phyloP scores from a whole-genome alignment of 345 rosid species.

The Eucalyptus pauciflora region DNA sequence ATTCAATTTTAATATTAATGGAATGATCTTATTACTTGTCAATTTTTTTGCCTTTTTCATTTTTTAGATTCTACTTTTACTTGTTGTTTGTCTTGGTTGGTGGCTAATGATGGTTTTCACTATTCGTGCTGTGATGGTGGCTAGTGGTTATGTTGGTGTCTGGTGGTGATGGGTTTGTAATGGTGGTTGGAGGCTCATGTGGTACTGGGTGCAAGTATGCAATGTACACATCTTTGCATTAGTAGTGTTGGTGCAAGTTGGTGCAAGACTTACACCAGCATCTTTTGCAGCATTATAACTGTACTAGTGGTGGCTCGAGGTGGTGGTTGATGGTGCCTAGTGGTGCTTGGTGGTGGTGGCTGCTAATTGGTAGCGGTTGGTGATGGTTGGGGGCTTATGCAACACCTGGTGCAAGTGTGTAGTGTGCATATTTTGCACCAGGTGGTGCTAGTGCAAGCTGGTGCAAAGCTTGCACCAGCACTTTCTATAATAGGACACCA shows the following conservation, averaged over 20 bases:
- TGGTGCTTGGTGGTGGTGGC: neutral
- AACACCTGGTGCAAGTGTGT: no score
- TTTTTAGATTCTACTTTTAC: no score
- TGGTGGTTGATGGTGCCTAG: no score
- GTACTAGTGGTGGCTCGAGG: neutral
- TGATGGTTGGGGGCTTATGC: neutral
- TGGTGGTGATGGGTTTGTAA: neutral
- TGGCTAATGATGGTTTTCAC: neutral
- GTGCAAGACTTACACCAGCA: neutral
- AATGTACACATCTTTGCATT: no score
- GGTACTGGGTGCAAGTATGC: neutral
- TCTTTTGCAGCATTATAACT: accelerated
- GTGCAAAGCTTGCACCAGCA: neutral
- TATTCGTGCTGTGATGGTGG: neutral
- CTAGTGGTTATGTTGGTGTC: no score
- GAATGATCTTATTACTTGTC: neutral
- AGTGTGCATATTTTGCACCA: no score
- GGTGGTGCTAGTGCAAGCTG: no score
- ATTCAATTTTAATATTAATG: no score
- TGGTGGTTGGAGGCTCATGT: neutral
- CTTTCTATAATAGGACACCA: neutral
- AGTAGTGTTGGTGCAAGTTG: no score
- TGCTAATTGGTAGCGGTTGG: neutral
- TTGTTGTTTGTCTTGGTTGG: neutral
- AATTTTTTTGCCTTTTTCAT: no score